These are phyloP conservation scores for Naumovozyma dairenensis DNA, from an alignment of 805 yeast species.

Conservation along the genomic window DNA sequence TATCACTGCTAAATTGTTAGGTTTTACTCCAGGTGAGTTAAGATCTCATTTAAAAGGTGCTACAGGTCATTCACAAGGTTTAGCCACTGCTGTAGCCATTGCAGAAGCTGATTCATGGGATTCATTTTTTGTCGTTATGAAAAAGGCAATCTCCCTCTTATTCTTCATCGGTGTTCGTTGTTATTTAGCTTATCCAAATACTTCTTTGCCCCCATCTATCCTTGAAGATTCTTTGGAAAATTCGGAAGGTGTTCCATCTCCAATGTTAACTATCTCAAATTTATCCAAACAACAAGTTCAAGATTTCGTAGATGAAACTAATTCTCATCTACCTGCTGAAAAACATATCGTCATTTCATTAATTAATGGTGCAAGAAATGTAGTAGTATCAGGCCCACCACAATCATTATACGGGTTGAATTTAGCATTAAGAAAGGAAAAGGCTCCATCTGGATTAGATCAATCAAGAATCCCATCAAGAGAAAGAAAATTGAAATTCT, in stretches of 20 bases:
- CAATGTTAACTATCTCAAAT: slow-evolving; percentile 93
- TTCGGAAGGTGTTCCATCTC: slow-evolving; percentile 94
- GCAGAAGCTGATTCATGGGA: slow-evolving; percentile 81
- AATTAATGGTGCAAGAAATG: slow-evolving; percentile 89
- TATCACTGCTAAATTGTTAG: slow-evolving; percentile 74
- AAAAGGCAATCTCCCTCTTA: slow-evolving; percentile 72
- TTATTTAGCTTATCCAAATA: slow-evolving; percentile 81
- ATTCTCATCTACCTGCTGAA: slow-evolving; percentile 84
- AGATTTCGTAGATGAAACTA: slow-evolving; percentile 71
- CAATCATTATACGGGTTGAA: slow-evolving; percentile 94
- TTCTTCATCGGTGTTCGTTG: slow-evolving; percentile 93
- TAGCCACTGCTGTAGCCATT: slow-evolving; percentile 86
- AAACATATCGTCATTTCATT: slow-evolving; percentile 86
- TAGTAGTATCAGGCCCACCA: slow-evolving; percentile 96
- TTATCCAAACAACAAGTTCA: slow-evolving; percentile 73
- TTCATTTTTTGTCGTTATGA: slow-evolving; percentile 58
- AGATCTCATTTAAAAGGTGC: slow-evolving; percentile 60
- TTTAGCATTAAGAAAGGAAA: slow-evolving; percentile 82
- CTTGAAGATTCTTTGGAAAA: slow-evolving; percentile 85
- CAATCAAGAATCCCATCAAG: slow-evolving; percentile 91
- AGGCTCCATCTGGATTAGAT: slow-evolving; percentile 89
- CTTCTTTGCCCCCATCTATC: slow-evolving; percentile 88
- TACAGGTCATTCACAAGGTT: slow-evolving; percentile 86
- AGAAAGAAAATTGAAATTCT: slow-evolving; percentile 87
- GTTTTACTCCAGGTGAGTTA: slow-evolving; percentile 83